Conservation (phyloP, 129 eudicot species). For the Saussurea involucrata region DNA sequence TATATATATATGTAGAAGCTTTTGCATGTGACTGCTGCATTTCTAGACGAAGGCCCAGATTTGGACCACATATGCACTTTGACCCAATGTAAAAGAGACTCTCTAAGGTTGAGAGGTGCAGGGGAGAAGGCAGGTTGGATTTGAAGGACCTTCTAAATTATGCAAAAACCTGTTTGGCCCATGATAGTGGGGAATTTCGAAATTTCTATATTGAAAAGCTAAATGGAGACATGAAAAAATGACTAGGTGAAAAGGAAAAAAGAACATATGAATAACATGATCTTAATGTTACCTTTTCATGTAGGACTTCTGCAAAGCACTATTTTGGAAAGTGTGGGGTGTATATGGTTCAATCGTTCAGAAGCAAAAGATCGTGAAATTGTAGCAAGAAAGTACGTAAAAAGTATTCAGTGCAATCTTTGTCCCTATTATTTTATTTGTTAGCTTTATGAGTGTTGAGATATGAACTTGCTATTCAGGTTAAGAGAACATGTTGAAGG, state of each 20-base stretch:
- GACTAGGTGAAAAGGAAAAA: neutral
- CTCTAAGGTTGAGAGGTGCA: too few relatives aligned
- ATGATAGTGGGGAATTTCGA: neutral
- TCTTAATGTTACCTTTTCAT: neutral
- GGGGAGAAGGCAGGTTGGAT: neutral
- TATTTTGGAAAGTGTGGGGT: conserved; percentile 93
- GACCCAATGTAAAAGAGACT: too few relatives aligned
- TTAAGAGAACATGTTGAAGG: conserved; percentile 96
- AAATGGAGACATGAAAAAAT: neutral
- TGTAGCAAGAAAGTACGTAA: conserved; percentile 87
- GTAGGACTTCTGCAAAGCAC: conserved; percentile 95
- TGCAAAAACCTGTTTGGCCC: neutral
- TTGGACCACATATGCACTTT: too few relatives aligned
- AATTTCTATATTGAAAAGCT: neutral
- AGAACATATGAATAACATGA: neutral
- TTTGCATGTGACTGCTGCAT: too few relatives aligned
- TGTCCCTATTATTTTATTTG: neutral
- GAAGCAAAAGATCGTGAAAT: conserved; percentile 98
- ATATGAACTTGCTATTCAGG: conserved; percentile 41
- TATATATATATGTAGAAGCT: too few relatives aligned
- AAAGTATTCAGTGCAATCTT: neutral
- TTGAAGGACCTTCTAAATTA: neutral
- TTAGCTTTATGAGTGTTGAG: neutral
- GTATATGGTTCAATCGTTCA: conserved; percentile 98
- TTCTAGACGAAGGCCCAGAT: too few relatives aligned